Evolutionary conservation across 495 filamentous ascomycete species (phyloP).

Genomic region (Xylaria cubensis): DNA sequence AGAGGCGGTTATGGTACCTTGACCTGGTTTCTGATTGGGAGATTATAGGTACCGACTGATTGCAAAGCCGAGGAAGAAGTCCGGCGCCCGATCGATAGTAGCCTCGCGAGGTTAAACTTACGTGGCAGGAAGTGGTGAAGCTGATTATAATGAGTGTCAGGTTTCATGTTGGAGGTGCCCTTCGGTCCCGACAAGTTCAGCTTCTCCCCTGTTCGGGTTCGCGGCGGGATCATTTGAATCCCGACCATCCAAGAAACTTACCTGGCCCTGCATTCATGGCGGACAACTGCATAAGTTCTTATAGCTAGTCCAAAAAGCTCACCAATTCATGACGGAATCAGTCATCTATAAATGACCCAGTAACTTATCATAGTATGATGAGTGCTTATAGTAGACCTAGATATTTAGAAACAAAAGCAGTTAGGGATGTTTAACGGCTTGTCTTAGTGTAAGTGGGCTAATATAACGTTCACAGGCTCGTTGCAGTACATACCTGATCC

Average conservation of each 20-base stretch:
- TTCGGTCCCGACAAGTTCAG: conserved; percentile 15
- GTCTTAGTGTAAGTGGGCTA: background rate
- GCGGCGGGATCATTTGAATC: background rate
- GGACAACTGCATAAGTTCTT: background rate
- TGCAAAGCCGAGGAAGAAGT: background rate
- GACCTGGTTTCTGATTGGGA: background rate
- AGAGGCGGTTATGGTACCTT: background rate
- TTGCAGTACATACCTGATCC: background rate
- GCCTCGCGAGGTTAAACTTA: background rate
- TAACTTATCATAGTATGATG: background rate
- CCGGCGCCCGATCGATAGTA: conserved; percentile 2
- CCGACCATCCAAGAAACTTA: background rate
- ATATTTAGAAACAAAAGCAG: background rate
- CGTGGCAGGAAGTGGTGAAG: conserved; percentile 19
- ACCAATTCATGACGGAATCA: background rate
- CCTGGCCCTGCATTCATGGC: background rate
- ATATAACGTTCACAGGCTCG: background rate
- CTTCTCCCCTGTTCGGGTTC: background rate
- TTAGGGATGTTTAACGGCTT: background rate
- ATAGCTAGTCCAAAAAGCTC: background rate
- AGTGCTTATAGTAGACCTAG: background rate
- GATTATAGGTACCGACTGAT: background rate
- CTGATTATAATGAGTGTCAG: background rate
- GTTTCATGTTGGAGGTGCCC: background rate
- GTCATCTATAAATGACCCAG: background rate